phyloP scores from a whole-genome alignment of 768 basidiomycete species.

The Strobilomyces dryophilus region DNA sequence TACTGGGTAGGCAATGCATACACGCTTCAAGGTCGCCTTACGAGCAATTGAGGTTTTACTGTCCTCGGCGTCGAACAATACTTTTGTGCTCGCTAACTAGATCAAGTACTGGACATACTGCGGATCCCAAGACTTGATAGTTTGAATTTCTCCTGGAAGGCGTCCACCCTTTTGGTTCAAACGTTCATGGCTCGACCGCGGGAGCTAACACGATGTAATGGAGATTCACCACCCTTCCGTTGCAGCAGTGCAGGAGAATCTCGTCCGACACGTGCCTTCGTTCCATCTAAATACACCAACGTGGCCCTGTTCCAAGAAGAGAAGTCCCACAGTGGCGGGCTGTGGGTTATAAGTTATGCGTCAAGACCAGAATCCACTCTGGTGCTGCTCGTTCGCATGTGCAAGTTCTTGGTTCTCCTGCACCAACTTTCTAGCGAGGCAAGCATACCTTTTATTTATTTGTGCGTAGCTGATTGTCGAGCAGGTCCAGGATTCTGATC shows the following conservation, averaged over 20 bases:
- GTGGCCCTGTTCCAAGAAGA: slow-evolving; percentile 1
- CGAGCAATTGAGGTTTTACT: too few relatives aligned
- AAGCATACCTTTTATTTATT: background rate
- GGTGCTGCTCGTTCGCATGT: background rate
- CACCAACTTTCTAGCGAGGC: background rate
- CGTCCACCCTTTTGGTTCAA: slow-evolving; percentile 16
- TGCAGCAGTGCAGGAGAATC: slow-evolving; percentile 19
- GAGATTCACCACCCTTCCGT: slow-evolving; percentile 27
- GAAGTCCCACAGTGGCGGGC: background rate
- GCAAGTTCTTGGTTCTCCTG: background rate
- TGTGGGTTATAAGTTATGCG: background rate
- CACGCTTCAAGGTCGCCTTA: background rate
- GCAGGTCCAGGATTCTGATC: background rate
- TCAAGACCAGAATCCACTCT: background rate
- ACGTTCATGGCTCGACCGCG: slow-evolving; percentile 17
- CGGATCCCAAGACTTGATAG: too few relatives aligned
- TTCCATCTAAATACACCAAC: slow-evolving; percentile 4
- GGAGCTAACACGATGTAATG: slow-evolving; percentile 14
- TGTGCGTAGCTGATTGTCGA: background rate
- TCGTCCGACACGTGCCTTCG: slow-evolving; percentile 16
- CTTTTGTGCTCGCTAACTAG: background rate
- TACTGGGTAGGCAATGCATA: background rate
- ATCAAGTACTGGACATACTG: background rate
- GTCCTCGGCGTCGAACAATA: background rate
- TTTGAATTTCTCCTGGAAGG: background rate